Conservation (phyloP, 2,329 filamentous ascomycete species). For the Microsporum ferrugineum region DNA sequence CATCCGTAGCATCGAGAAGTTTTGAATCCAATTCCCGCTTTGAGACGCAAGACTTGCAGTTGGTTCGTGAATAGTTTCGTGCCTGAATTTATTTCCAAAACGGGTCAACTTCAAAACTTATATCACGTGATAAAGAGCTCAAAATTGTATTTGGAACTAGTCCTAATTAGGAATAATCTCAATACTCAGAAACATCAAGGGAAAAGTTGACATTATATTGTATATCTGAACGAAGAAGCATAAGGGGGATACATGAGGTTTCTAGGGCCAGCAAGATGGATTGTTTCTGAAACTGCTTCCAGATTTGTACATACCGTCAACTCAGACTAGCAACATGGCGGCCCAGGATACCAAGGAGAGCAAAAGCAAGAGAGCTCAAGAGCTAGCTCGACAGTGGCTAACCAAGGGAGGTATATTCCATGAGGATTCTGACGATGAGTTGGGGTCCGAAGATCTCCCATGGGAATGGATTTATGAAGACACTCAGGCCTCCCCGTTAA, state of each 20-base stretch:
- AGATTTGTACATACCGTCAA: background rate
- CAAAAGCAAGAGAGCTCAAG: conserved; percentile 16
- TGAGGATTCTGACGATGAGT: conserved; percentile 82
- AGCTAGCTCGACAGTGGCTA: conserved; percentile 39
- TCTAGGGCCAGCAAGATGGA: background rate
- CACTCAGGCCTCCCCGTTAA: conserved; percentile 8
- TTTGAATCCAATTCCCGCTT: background rate
- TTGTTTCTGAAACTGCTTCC: background rate
- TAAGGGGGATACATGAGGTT: background rate
- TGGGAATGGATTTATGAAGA: conserved; percentile 69
- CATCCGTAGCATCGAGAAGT: background rate
- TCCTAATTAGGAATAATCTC: background rate
- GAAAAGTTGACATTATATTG: background rate
- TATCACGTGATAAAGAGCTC: background rate
- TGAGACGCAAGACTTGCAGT: background rate
- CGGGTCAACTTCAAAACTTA: background rate
- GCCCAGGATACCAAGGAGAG: background rate
- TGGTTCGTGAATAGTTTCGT: background rate
- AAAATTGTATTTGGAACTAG: background rate
- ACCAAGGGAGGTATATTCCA: conserved; percentile 52
- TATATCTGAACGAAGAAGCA: background rate
- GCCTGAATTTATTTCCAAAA: conserved; percentile 1
- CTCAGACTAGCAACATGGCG: background rate
- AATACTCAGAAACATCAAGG: background rate
- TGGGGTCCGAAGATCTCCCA: conserved; percentile 57